Evolutionary conservation across 2,329 filamentous ascomycete species (phyloP), one percentile per base, ranked within the genome.

Genomic region (Hypoxylon sp.): DNA sequence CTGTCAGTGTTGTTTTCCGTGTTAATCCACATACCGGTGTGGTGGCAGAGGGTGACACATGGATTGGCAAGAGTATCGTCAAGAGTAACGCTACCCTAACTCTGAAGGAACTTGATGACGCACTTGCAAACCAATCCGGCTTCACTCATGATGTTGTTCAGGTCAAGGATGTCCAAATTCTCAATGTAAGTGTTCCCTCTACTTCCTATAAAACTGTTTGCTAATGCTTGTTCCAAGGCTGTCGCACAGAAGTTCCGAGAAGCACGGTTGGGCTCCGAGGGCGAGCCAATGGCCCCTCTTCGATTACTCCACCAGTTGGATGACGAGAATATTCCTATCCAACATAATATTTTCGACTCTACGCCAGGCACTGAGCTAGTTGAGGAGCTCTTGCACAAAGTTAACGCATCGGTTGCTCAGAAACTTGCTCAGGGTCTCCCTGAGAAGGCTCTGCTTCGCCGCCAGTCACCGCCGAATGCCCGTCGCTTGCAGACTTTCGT

Each of bases 271-370:
- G 93, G 92, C 63, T 91, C 94, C 58, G 91, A 92, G 37, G 90
- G 90, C 48, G 89, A 92, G 71, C 90, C 92, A 11, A 92, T 97
- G 75, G 92, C 95, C 35, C 91, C 95, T 44, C 88, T 99, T 58
- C 92, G 96, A 64, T 87, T 99, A 51, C 85, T 98, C 69, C 94
- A 97, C 81, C 95, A 97, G 82, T 87, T 98, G 44, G 96, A 99
- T 74, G 96, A 99, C 75, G 96, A 99, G 85, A 98, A 98, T 80
- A 94, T 98, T 59, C 96, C 95, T 2, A 95, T 98, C 44, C 94
- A 97, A 83, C 90, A 94, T 79, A 99, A 98, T 83, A 92, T 99
- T 72, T 99, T 98, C 77, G 91, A 98, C 79, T 95, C 93, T 31
- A 94, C 93, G 11, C 86, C 91, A 8, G 93, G 95, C 2, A 94